Conservation (phyloP, 2,329 filamentous ascomycete species). For the Penicillium sp. region DNA sequence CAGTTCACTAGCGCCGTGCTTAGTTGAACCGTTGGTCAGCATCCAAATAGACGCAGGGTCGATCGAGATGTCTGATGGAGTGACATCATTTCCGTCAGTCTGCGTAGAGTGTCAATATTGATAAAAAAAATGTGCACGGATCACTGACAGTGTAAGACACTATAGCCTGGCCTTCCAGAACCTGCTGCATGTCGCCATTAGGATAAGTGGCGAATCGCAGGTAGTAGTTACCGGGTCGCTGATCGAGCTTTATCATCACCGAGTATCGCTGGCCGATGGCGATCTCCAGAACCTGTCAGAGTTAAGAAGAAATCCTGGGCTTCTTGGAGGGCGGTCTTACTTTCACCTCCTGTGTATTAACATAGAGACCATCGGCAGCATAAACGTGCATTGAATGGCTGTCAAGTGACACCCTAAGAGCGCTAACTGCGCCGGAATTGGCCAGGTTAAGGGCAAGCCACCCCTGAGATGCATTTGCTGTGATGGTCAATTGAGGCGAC, state of each 20-base stretch:
- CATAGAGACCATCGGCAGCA: background rate
- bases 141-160: background rate
- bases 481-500: background rate
- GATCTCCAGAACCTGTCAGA: background rate
- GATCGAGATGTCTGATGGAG: background rate
- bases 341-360: background rate
- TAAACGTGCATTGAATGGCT: background rate
- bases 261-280: background rate
- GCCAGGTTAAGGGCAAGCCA: background rate
- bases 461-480: background rate
- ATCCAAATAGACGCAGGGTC: background rate
- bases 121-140: no score
- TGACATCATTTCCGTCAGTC: background rate
- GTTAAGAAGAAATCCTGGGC: background rate
- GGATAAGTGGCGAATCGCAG: background rate
- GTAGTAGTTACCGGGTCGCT: background rate
- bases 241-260: background rate
- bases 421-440: background rate
- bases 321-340: background rate
- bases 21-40: background rate
- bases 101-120: background rate
- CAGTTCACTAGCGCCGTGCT: background rate
- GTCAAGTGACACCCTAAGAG: background rate
- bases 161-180: background rate
- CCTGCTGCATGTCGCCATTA: background rate